Evolutionary conservation across 2,329 filamentous ascomycete species (phyloP).

Genomic region (Aspergillus hortae): DNA sequence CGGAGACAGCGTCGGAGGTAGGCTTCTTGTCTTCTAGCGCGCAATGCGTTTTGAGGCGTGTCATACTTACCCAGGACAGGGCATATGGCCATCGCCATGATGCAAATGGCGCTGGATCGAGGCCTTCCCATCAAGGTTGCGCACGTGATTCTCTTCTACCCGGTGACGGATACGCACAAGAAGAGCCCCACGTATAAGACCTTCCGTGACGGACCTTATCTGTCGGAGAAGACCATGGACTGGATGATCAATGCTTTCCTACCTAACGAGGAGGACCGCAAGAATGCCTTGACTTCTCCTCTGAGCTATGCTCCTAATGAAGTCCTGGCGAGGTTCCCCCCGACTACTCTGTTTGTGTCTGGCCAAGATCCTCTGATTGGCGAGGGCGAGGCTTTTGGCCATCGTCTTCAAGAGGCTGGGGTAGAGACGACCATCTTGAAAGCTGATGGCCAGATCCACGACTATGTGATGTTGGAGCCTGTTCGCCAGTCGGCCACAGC

Average conservation of each 20-base stretch:
- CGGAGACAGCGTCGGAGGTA: not conserved
- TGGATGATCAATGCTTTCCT: constrained; percentile 10
- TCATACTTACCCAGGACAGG: not conserved
- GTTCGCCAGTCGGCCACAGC: constrained; percentile 8
- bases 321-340: constrained; percentile 7
- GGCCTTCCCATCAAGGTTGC: constrained; percentile 3
- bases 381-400: constrained; percentile 8
- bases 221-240: constrained; percentile 6
- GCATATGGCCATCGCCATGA: constrained; percentile 11
- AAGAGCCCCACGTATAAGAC: constrained; percentile 6
- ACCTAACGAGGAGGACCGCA: constrained; percentile 2
- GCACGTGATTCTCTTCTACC: constrained; percentile 7
- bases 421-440: constrained; percentile 8
- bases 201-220: constrained; percentile 7
- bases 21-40: not conserved
- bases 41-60: no score
- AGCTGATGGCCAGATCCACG: constrained; percentile 13
- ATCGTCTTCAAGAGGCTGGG: constrained; percentile 8
- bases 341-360: constrained; percentile 6
- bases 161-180: constrained; percentile 7
- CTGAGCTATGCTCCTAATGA: constrained; percentile 4
- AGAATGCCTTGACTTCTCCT: constrained; percentile 5
- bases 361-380: constrained; percentile 7
- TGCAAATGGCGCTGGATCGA: constrained; percentile 3
- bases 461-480: constrained; percentile 9